phyloP scores from a whole-genome alignment of 1,284 basidiomycete species.

The Phylloporus gajari region DNA sequence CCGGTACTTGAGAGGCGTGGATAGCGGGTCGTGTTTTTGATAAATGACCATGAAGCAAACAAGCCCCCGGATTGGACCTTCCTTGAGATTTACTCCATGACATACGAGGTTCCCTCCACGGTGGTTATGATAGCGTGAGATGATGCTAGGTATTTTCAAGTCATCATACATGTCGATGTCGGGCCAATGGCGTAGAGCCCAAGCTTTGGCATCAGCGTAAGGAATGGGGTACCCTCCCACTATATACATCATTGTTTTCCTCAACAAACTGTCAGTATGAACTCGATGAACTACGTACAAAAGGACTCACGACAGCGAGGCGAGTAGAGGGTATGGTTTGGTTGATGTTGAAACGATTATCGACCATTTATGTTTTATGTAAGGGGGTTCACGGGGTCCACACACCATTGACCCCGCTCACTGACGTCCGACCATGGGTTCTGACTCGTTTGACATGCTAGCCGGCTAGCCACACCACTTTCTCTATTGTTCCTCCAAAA shows the following conservation, averaged over 20 bases:
- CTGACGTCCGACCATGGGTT: neutral
- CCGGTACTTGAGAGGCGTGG: neutral
- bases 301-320: neutral
- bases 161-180: slow-evolving; percentile 1
- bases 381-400: no score
- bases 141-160: neutral
- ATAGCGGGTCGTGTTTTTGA: neutral
- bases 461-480: no score
- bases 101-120: neutral
- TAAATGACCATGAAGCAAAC: neutral
- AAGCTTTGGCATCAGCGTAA: neutral
- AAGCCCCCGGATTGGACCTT: neutral
- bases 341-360: neutral
- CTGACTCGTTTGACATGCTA: no score
- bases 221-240: slow-evolving; percentile 4
- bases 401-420: no score
- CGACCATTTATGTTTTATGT: no score
- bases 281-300: neutral
- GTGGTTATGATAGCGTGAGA: neutral
- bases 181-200: slow-evolving; percentile 5
- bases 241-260: neutral
- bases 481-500: neutral
- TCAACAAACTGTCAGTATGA: neutral
- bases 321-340: neutral
- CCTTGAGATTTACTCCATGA: neutral